Base-by-base conservation (phyloP, 2,329 filamentous ascomycete genomes). In the Pseudopyrenochaeta lycopersici region DNA sequence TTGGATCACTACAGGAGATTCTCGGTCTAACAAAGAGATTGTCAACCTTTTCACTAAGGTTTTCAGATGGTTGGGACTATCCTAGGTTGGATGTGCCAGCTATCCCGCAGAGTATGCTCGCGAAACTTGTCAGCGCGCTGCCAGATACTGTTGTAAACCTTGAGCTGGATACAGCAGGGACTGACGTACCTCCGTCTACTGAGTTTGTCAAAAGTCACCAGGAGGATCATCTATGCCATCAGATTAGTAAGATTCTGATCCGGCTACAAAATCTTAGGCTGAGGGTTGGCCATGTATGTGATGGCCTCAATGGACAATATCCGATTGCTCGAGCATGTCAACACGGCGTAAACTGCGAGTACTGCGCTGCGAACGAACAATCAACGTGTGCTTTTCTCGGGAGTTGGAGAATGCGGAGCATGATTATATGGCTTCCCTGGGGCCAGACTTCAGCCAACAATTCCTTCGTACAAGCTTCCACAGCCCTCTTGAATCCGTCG, bases 51-150 rank as follows among this genome's bases (percentile, higher is more conserved):
- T 62, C 56, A 12, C 20, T 62, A 15, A 56, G 36, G 18, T 56
- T 60, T 39, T 35, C 50, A 1, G 52, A 59, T 31, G 58, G 58
- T 7, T 62, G 58, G 58, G 56, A 59, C 49, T 62, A 54, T 32
- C 56, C 56, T 18, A 29, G 18, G 18, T 23, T 54, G 12, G 52
- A 62, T 32, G 52, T 62, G 17, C 58, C 58, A 9, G 58, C 52
- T 2, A 36, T 62, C 47, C 49, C 50, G 23, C 39, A 48, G 21
- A 56, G 52, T 40, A 41, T 48, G 17, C 51, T 58, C 14, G 52
- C 54, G 7, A 43, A 17, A 10, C 40, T 61, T 4, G 49, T 61
- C 23, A 32, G 14, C 29, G 32, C 39, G 15, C 49, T 62, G 5
- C 58, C 58, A 21, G n/a, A 43, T 4, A 56, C 58, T 5, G 47